A percentile compares a stretch with the other conserved stretches of the same genome.
Evolutionary conservation across 805 yeast genomes (phyloP).

Genomic region (Brettanomyces custersianus): DNA sequence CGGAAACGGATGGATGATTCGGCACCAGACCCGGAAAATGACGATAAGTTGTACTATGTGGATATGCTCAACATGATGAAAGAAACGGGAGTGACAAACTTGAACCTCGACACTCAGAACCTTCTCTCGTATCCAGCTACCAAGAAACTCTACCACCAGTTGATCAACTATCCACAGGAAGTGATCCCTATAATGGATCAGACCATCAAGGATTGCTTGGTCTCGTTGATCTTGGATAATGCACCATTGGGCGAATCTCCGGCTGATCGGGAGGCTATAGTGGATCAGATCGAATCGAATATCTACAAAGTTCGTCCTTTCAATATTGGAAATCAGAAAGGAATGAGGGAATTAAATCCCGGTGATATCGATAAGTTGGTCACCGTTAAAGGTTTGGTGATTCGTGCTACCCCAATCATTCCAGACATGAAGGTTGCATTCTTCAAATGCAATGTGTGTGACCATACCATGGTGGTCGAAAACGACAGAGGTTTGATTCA

Average conservation of each 20-base stretch:
- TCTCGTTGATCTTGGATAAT: constrained; percentile 54
- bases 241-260: constrained; percentile 10
- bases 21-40: constrained; percentile 35
- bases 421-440: constrained; percentile 98
- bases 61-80: constrained; percentile 67
- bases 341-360: constrained; percentile 91
- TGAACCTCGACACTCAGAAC: constrained; percentile 79
- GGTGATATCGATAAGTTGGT: constrained; percentile 91
- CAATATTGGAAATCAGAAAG: constrained; percentile 63
- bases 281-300: constrained; percentile 66
- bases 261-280: constrained; percentile 33
- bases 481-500: constrained; percentile 91
- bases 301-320: constrained; percentile 85
- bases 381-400: constrained; percentile 80
- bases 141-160: constrained; percentile 71
- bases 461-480: constrained; percentile 83
- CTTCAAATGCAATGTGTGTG: constrained; percentile 91
- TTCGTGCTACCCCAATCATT: constrained; percentile 81
- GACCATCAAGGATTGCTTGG: constrained; percentile 82
- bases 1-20: constrained; percentile 44
- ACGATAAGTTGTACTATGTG: constrained; percentile 67
- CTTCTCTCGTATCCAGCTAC: constrained; percentile 69
- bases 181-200: constrained; percentile 97
- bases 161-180: constrained; percentile 92
- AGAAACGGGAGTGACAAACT: constrained; percentile 67